Percentiles rank a stretch among this genome's conserved stretches.
These are phyloP conservation scores for Yarrowia sp. DNA, from an alignment of 805 yeast species.

Conservation along the genomic window DNA sequence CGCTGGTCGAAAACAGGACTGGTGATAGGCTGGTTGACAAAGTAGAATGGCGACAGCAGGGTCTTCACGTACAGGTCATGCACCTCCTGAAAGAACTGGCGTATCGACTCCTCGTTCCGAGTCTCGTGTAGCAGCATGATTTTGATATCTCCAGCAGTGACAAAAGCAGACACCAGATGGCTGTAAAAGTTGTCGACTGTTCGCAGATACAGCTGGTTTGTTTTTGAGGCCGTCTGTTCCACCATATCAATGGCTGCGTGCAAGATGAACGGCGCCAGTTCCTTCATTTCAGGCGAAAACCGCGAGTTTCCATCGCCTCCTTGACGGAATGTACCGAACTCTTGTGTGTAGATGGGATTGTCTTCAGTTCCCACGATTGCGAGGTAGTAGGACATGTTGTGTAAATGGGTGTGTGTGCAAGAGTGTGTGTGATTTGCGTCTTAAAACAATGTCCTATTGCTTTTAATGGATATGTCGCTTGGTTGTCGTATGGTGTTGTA, in stretches of 20 bases:
- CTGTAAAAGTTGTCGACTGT: slow-evolving; percentile 87
- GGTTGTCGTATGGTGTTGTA: neutral
- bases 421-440: neutral
- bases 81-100: slow-evolving; percentile 82
- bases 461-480: no score
- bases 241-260: slow-evolving; percentile 91
- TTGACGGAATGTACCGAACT: slow-evolving; percentile 75
- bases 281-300: slow-evolving; percentile 74
- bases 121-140: slow-evolving; percentile 73
- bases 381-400: slow-evolving; percentile 64
- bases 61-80: slow-evolving; percentile 90
- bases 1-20: slow-evolving; percentile 78
- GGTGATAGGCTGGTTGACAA: slow-evolving; percentile 73
- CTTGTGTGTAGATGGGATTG: slow-evolving; percentile 85
- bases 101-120: slow-evolving; percentile 72
- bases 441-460: slow-evolving; percentile 46
- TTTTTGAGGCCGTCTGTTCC: slow-evolving; percentile 86
- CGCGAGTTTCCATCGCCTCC: slow-evolving; percentile 63
- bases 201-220: slow-evolving; percentile 70
- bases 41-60: slow-evolving; percentile 84
- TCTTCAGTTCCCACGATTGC: slow-evolving; percentile 88
- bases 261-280: slow-evolving; percentile 84
- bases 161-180: slow-evolving; percentile 77
- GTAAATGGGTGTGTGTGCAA: neutral
- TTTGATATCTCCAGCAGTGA: slow-evolving; percentile 85